Percentiles rank a stretch among this genome's conserved stretches.
Conservation (phyloP, 1,284 basidiomycete species). For the Malassezia furfur region DNA sequence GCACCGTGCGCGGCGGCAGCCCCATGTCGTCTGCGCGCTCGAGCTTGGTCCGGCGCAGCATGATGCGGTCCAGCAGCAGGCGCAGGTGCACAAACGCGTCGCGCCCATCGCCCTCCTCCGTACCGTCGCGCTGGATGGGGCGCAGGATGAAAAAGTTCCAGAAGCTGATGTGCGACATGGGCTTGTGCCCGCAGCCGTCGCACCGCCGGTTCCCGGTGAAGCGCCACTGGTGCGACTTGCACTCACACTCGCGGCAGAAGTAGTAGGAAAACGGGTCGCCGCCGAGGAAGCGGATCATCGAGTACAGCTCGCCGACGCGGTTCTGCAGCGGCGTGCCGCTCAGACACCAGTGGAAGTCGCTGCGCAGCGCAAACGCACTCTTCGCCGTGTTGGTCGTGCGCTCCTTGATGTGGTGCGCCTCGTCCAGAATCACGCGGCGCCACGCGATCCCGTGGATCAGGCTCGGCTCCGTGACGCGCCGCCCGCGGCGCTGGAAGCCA, state of each 20-base stretch:
- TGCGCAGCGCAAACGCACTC: constrained; percentile 77
- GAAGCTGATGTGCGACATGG: constrained; percentile 74
- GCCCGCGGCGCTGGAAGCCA: constrained; percentile 77
- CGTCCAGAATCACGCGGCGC: constrained; percentile 95
- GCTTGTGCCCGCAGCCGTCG: constrained; percentile 82
- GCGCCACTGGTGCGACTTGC: constrained; percentile 81
- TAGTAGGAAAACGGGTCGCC: constrained; percentile 34
- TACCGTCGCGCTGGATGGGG: constrained; percentile 42
- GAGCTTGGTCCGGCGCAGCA: constrained; percentile 68
- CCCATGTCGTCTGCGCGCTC: constrained; percentile 95
- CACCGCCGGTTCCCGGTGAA: constrained; percentile 75
- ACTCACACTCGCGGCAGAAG: constrained; percentile 67
- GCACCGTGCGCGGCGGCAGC: constrained; percentile 83
- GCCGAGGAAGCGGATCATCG: constrained; percentile 59
- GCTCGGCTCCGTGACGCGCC: constrained; percentile 78
- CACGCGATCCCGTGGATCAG: constrained; percentile 76
- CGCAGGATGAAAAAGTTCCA: constrained; percentile 48
- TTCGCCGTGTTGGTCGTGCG: constrained; percentile 90
- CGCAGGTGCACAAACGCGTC: constrained; percentile 42
- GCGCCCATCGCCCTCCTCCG: constrained; percentile 35
- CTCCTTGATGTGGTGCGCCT: constrained; percentile 88
- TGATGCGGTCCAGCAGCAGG: constrained; percentile 82
- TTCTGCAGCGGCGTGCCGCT: constrained; percentile 81
- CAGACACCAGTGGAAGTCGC: constrained; percentile 82
- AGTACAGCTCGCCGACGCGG: constrained; percentile 91